Base-by-base conservation (phyloP, 345 rosid genomes). In the Eucalyptus leucophloia region DNA sequence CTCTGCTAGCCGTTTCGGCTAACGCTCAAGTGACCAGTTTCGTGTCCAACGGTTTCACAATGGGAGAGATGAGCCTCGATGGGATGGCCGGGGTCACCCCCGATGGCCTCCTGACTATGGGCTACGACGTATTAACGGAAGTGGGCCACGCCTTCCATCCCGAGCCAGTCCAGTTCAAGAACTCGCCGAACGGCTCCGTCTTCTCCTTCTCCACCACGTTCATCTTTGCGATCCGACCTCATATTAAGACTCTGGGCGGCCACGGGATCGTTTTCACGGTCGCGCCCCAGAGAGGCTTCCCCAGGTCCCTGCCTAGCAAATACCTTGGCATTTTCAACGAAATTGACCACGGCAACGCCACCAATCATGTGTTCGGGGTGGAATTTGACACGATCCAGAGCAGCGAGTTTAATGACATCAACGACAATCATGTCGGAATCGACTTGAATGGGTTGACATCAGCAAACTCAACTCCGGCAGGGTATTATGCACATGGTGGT, bases 221-320 rank as follows among this genome's bases (percentile, higher is more conserved):
- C 89, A 91, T 95, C 86, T 97, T 96, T n/a, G 95, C 92, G 7
- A 96, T 97, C 49, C 72, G 80, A 16, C 77, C 97, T 28, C 80
- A 89, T 60, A 58, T n/a, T n/a, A 13, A 69, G 9, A 13, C 3
- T 1, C 86, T 89, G 45, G 34, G 95, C 18, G 94, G 95, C 54
- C 97, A 93, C 8, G 98, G 97, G 14, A 92, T 96, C 47, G 95
- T 92, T 51, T 94, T 96, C 34, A 94, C 93, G 30, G 77, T 95
- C 6, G 89, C 95, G 4, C 98, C 96, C 26, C 92, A 93, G n/a
- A 93, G 91, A 86, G 90, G 87, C 58, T 88, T 94, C 24, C 94
- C 95, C 0, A 91, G 90, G n/a, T 92, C 94, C 67, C 54, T 87
- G 7, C 42, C 96, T 0, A 92, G 90, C 89, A 90, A 93, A 72